These are phyloP conservation scores for Mycena sanguinolenta DNA, from an alignment of 768 basidiomycete species.

Conservation along the genomic window DNA sequence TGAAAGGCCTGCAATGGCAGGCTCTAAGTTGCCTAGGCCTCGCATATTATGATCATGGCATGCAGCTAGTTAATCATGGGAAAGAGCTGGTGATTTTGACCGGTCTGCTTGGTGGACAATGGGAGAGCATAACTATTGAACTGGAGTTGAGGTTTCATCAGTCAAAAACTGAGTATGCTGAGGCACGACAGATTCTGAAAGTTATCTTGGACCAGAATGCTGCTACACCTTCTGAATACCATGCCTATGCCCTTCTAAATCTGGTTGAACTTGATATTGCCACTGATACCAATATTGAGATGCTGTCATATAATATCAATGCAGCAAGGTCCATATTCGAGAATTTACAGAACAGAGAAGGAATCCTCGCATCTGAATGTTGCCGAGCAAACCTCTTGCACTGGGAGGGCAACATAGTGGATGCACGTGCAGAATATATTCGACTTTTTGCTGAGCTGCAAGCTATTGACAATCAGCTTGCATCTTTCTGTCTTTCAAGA, in stretches of 20 bases:
- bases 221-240: no score
- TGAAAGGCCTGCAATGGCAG: not conserved
- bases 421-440: constrained; percentile 1
- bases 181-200: no score
- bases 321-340: not conserved
- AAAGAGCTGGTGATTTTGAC: not conserved
- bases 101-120: not conserved
- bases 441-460: not conserved
- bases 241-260: no score
- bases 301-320: no score
- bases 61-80: not conserved
- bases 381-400: not conserved
- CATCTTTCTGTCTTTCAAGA: not conserved
- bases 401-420: not conserved
- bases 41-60: not conserved
- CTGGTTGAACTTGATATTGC: no score
- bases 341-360: not conserved
- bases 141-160: not conserved
- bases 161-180: not conserved
- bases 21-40: not conserved
- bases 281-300: no score
- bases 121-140: not conserved
- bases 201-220: no score
- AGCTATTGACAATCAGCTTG: not conserved
- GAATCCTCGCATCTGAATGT: not conserved